A percentile compares a stretch with the other conserved stretches of the same genome.
Conservation (phyloP, 2,329 filamentous ascomycete species). For the Claviceps humidiphila region DNA sequence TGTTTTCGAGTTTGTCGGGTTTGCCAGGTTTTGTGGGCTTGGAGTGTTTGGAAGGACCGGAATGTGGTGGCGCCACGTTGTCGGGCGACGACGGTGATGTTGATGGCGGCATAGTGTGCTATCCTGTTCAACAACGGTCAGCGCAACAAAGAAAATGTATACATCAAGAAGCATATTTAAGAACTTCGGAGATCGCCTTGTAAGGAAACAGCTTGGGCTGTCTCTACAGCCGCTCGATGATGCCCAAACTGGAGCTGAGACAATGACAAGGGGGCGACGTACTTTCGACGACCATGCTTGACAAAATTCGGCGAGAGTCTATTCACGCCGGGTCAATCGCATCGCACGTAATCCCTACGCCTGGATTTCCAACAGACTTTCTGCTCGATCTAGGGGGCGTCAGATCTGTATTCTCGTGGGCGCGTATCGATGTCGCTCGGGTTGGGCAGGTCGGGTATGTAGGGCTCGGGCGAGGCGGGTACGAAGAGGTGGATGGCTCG, state of each 20-base stretch:
- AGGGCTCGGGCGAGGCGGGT: no score
- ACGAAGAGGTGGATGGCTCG: no score
- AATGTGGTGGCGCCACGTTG: slow-evolving; percentile 7
- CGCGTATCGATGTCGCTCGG: no score
- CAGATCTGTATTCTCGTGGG: no score
- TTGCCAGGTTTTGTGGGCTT: slow-evolving; percentile 2
- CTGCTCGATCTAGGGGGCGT: no score
- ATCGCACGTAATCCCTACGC: background rate
- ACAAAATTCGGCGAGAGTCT: no score
- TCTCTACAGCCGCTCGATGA: background rate
- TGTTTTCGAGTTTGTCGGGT: slow-evolving; percentile 6
- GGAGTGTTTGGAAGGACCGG: slow-evolving; percentile 5
- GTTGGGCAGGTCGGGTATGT: no score
- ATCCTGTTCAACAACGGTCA: slow-evolving; percentile 7
- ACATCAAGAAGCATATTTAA: background rate
- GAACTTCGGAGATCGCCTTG: background rate
- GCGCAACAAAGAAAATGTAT: background rate
- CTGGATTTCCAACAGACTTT: no score
- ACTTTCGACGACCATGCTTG: no score
- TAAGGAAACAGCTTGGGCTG: background rate
- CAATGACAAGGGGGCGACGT: background rate
- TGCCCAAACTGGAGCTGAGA: slow-evolving; percentile 1
- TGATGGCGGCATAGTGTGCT: slow-evolving; percentile 12
- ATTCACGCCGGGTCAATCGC: background rate
- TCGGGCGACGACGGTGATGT: slow-evolving; percentile 6